Evolutionary conservation across 2,329 filamentous ascomycete genomes (phyloP).

Genomic region (Pseudogymnoascus sp.): DNA sequence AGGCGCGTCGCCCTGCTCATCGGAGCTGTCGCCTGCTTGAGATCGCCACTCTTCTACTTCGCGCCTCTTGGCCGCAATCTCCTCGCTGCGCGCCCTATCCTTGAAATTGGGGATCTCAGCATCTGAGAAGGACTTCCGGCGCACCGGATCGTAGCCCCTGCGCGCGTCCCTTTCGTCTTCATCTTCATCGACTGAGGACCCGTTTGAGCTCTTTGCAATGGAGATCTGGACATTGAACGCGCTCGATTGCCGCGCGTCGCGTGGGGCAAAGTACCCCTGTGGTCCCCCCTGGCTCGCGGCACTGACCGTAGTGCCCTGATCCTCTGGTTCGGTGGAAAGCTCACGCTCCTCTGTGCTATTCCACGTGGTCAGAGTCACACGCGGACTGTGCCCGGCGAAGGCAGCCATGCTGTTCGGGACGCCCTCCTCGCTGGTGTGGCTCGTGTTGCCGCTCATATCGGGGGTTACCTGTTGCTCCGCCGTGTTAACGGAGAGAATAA

Average conservation of each 20-base stretch:
- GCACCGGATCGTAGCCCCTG: conserved; percentile 23
- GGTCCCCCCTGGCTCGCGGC: neutral
- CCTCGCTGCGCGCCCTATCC: conserved; percentile 24
- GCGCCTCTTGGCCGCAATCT: conserved; percentile 24
- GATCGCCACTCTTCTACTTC: conserved; percentile 29
- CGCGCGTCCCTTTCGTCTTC: conserved; percentile 19
- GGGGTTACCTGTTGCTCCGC: conserved; percentile 23
- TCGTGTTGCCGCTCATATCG: conserved; percentile 25
- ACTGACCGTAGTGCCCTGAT: conserved; percentile 14
- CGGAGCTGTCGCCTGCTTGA: conserved; percentile 17
- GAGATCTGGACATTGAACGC: neutral
- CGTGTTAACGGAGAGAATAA: conserved; percentile 13
- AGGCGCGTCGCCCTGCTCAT: conserved; percentile 17
- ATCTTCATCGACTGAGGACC: neutral
- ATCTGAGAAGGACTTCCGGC: conserved; percentile 17
- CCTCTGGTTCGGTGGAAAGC: conserved; percentile 30
- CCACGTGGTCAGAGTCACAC: conserved; percentile 22
- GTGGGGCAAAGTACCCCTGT: neutral
- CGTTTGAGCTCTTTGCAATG: neutral
- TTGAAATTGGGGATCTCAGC: conserved; percentile 23
- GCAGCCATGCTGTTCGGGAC: conserved; percentile 20
- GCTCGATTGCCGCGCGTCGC: neutral
- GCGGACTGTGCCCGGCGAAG: conserved; percentile 17
- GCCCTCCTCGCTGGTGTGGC: conserved; percentile 25
- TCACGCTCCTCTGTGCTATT: conserved; percentile 41